These are phyloP conservation scores for Cinnamomum chago DNA, from an alignment of 164 flowering plant genomes.

Conservation along the genomic window DNA sequence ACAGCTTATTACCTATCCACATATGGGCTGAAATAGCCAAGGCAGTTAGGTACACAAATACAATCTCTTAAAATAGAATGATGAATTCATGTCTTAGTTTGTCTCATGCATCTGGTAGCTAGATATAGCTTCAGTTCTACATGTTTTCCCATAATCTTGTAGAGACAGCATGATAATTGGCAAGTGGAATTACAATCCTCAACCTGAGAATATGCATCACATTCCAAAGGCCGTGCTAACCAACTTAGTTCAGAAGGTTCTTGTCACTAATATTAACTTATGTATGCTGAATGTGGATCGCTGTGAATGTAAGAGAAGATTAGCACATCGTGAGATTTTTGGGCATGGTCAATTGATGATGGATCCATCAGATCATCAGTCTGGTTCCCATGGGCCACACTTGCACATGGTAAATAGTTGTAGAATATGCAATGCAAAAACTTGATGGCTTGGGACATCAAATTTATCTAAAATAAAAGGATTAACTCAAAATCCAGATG, in stretches of 20 bases:
- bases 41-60: slow-evolving; percentile 42
- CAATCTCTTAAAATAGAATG: background rate
- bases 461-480: no score
- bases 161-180: background rate
- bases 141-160: background rate
- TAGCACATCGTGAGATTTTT: background rate
- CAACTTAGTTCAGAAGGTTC: background rate
- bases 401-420: no score
- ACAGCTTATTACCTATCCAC: slow-evolving; percentile 73
- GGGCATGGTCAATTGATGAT: no score
- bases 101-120: background rate
- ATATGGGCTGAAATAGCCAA: slow-evolving; percentile 67
- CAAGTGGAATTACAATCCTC: background rate
- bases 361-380: no score
- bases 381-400: no score
- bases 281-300: background rate
- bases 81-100: background rate
- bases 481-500: no score
- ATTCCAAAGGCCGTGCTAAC: background rate
- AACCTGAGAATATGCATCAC: background rate
- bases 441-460: no score
- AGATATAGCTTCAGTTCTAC: background rate
- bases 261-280: background rate
- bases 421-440: no score
- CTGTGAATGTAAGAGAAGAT: background rate